A percentile compares a stretch with the other conserved stretches of the same genome.
Evolutionary conservation across 2,329 filamentous ascomycete genomes (phyloP).

Genomic region (Cladosporium sphaerospermum): DNA sequence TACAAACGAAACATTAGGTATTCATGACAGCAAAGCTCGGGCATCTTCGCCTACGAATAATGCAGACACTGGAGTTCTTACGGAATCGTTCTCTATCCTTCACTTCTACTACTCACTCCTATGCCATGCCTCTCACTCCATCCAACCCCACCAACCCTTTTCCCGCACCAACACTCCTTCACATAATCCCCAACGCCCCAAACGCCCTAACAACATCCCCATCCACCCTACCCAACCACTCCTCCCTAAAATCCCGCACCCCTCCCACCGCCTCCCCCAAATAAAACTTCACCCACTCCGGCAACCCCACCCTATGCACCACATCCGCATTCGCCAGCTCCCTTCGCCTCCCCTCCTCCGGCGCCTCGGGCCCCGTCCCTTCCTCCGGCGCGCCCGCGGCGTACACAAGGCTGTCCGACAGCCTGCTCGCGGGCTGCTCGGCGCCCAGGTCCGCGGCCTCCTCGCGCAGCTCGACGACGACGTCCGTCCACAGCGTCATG

Average conservation of each 20-base stretch:
- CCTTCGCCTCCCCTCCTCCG: conserved; percentile 42
- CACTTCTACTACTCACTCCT: no score
- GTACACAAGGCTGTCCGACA: conserved; percentile 37
- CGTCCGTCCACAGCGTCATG: conserved; percentile 68
- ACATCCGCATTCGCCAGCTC: conserved; percentile 55
- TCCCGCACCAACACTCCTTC: not conserved
- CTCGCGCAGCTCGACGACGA: conserved; percentile 60
- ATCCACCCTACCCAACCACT: conserved; percentile 71
- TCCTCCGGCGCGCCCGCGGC: conserved; percentile 26
- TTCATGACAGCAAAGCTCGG: no score
- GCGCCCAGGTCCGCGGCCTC: conserved; percentile 18
- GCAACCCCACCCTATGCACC: conserved; percentile 59
- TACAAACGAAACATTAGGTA: no score
- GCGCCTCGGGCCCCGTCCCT: conserved; percentile 30
- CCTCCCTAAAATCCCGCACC: conserved; percentile 57
- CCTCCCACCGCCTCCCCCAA: conserved; percentile 54
- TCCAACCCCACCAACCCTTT: no score
- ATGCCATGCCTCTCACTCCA: no score
- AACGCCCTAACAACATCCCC: conserved; percentile 64
- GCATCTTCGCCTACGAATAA: no score
- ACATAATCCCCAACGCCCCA: conserved; percentile 33
- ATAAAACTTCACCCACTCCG: conserved; percentile 57
- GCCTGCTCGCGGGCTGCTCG: not conserved
- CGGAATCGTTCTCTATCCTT: no score
- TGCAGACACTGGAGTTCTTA: no score